Conservation (phyloP, 805 yeast genomes). For the Candida mattraensis region DNA sequence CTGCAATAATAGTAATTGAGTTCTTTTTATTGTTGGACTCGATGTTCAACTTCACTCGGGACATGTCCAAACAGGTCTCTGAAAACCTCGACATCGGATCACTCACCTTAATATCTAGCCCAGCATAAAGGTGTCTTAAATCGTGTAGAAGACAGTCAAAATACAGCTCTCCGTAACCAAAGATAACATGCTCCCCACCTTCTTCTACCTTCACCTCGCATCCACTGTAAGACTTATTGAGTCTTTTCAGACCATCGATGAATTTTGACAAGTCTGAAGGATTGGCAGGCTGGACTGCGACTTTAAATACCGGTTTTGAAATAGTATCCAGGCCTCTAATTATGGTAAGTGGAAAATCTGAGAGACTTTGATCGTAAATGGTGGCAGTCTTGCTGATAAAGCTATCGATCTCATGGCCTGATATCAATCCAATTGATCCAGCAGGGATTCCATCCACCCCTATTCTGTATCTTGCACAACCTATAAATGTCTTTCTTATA, state of each 20-base stretch:
- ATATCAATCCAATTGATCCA: constrained; percentile 69
- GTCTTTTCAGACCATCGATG: constrained; percentile 63
- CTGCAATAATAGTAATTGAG: constrained; percentile 69
- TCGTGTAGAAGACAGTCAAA: constrained; percentile 83
- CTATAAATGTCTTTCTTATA: constrained; percentile 46
- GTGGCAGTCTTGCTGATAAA: constrained; percentile 62
- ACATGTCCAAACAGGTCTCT: constrained; percentile 69
- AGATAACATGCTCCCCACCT: constrained; percentile 79
- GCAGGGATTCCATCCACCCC: constrained; percentile 52
- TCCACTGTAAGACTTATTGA: constrained; percentile 65
- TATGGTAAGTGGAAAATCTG: constrained; percentile 26
- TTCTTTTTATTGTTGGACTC: constrained; percentile 55
- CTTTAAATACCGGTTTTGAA: constrained; percentile 63
- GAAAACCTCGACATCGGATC: constrained; percentile 79
- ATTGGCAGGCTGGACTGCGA: constrained; percentile 77
- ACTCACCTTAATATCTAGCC: constrained; percentile 74
- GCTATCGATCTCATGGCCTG: constrained; percentile 55
- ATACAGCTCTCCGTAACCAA: constrained; percentile 86
- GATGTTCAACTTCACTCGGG: constrained; percentile 67
- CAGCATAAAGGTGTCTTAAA: constrained; percentile 60
- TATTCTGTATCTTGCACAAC: constrained; percentile 71
- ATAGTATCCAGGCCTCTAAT: constrained; percentile 46
- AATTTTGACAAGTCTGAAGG: constrained; percentile 80
- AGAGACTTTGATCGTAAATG: constrained; percentile 37
- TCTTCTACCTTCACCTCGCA: constrained; percentile 74